Evolutionary conservation across 257 asterid species (phyloP), one percentile per base, ranked within the genome.

Genomic region (Solanum paucissectum): DNA sequence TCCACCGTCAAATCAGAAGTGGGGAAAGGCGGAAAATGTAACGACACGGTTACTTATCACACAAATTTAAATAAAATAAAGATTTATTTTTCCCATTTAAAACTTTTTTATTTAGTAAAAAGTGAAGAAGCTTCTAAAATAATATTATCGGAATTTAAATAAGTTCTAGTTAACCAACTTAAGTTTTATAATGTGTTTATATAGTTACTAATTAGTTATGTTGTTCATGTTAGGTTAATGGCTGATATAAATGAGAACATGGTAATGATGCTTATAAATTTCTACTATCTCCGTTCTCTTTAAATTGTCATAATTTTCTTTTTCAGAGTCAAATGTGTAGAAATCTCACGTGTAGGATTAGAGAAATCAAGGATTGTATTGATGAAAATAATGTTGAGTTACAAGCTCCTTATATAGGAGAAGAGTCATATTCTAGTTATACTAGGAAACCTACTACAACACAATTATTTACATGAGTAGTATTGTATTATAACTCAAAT

Each of bases 1-100:
- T 71, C 66, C 34, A 76, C 90, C 87, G 88, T 88, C 86, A 73
- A 75, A 85, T 84, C 68, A 75, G 76, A 86, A 76, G 66, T 9
- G 85, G 79, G 79, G 29, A 60, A 33, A 66, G 29, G 60, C 13
- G 9, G 74, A 44, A 44, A 62, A 40, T 86, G 83, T 83, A 89
- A 76, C 52, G 91, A 33, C 89, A 71, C 71, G 88, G 88, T 89
- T 87, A 23, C 58, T 74, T 42, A n/a, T 36, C 46, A 5, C 49
- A 36, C 9, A 73, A 73, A 20, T 73, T 73, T 73, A 36, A 34
- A 73, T 73, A 34, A 73, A 73, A 36, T 20, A 36, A 72, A 18
- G 9, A 8, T 25, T 79, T 79, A 44, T 14, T 25, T 38, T 38
- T 81, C 29, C 36, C 85, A 8, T 44, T 79, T 25, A 29, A 14